A percentile compares a stretch with the other conserved stretches of the same genome.
Evolutionary conservation across 805 yeast genomes (phyloP).

Genomic region (Cephaloascus albidus): DNA sequence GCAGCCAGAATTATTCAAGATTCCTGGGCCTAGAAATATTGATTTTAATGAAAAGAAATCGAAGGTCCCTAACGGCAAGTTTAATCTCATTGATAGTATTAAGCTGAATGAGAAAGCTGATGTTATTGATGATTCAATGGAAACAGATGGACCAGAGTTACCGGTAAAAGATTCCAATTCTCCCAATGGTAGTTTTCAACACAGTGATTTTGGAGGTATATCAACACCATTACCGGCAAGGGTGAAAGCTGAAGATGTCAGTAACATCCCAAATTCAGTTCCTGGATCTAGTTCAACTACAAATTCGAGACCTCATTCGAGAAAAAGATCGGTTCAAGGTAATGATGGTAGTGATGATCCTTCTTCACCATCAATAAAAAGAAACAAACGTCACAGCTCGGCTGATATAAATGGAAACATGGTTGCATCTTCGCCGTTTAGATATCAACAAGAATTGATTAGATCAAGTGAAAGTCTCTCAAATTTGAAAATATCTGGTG

Average conservation of each 20-base stretch:
- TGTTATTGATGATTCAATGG: neutral
- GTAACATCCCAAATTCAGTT: too few relatives aligned
- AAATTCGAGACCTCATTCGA: neutral
- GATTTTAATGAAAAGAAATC: neutral
- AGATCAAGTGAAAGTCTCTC: neutral
- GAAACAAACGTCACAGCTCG: neutral
- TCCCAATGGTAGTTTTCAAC: too few relatives aligned
- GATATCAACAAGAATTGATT: neutral
- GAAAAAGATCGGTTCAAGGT: neutral
- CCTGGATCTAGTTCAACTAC: too few relatives aligned
- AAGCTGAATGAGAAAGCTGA: neutral
- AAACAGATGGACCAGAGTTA: neutral
- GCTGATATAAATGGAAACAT: neutral
- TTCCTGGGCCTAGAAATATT: neutral
- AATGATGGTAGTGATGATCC: neutral
- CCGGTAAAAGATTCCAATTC: neutral
- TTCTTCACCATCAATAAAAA: neutral
- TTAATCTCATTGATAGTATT: too few relatives aligned
- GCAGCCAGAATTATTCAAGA: too few relatives aligned
- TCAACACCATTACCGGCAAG: neutral
- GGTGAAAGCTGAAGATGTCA: too few relatives aligned
- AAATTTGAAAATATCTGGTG: neutral
- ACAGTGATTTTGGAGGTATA: too few relatives aligned
- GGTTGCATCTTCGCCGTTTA: neutral
- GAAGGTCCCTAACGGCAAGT: too few relatives aligned